These are phyloP conservation scores for Pythium sp. DNA, from an alignment of 352 stramenopile species.

Conservation along the genomic window DNA sequence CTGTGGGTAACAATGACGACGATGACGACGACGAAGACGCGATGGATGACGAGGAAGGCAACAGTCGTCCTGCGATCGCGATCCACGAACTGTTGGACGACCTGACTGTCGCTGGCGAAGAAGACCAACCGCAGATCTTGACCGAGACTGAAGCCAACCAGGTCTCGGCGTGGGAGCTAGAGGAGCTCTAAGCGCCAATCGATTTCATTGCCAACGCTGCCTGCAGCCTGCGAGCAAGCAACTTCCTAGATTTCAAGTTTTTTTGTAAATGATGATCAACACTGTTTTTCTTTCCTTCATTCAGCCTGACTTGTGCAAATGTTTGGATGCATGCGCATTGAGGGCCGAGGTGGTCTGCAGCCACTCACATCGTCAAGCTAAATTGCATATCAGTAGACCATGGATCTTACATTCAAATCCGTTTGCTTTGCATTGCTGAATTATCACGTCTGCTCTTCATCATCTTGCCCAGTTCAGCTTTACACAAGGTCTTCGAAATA, in stretches of 20 bases:
- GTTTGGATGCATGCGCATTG: not conserved
- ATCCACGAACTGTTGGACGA: constrained; percentile 83
- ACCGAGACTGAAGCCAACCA: constrained; percentile 62
- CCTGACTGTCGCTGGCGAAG: constrained; percentile 54
- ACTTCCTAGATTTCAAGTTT: not conserved
- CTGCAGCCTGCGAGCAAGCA: not conserved
- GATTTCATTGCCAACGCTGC: not conserved
- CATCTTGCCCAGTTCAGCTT: not conserved
- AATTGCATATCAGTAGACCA: not conserved
- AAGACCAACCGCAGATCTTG: constrained; percentile 51
- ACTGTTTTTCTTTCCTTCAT: not conserved
- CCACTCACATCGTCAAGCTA: not conserved
- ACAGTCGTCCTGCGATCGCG: constrained; percentile 35
- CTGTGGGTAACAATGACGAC: constrained; percentile 8
- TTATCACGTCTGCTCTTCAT: not conserved
- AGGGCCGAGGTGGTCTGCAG: not conserved
- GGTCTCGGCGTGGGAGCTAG: constrained; percentile 65
- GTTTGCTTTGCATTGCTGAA: not conserved
- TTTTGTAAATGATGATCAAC: constrained; percentile 4
- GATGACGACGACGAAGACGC: constrained; percentile 35
- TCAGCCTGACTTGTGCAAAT: not conserved
- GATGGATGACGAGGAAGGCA: constrained; percentile 44
- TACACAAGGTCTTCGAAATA: not conserved
- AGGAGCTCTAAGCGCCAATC: constrained; percentile 62
- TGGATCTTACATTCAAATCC: not conserved